Base-by-base conservation (phyloP, 257 asterid genomes). In the Solanum pimpinellifolium region DNA sequence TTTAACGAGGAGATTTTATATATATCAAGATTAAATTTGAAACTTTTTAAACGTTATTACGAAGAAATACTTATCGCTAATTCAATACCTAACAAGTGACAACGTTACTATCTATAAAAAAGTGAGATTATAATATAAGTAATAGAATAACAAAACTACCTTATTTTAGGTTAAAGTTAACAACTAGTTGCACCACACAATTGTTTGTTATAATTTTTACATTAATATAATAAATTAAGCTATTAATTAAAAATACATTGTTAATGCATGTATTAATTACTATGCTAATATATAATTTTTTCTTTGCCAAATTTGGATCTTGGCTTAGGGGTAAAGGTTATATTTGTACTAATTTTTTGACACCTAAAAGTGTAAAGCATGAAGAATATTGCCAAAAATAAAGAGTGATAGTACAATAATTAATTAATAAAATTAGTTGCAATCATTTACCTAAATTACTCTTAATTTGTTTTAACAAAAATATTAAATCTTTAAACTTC, bases 1-100 rank as follows among this genome's bases (percentile, higher is more conserved):
- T 1, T 69, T 69, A 31, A 31, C 0, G 5, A 15, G 3, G 6
- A 69, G 41, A 29, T 69, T 4, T 69, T 2, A 9, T 21, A 15
- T 5, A 60, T 29, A n/a, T 0, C 18, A 0, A 65, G 9, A 65
- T 65, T 0, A 65, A 66, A 66, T 2, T 0, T 4, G 3, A 12
- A 0, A 66, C 7, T 9, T 66, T 25, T 66, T 66, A 0, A 0
- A 23, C 7, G 0, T 62, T 62, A 0, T 68, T 13, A 15, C 0
- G 3, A 69, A 15, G 23, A 3, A 72, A 4, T 33, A 72, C 9
- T 33, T 16, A 18, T 9, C 15, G 1, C 2, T 72, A 4, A 1
- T 72, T 9, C 1, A 18, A 0, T 23, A 33, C 2, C 18, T 37
- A 37, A 37, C 7, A 37, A 5, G 39, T 72, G 14, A 35, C 47